phyloP scores from a whole-genome alignment of 495 filamentous ascomycete species.

The Bacidia rubella region DNA sequence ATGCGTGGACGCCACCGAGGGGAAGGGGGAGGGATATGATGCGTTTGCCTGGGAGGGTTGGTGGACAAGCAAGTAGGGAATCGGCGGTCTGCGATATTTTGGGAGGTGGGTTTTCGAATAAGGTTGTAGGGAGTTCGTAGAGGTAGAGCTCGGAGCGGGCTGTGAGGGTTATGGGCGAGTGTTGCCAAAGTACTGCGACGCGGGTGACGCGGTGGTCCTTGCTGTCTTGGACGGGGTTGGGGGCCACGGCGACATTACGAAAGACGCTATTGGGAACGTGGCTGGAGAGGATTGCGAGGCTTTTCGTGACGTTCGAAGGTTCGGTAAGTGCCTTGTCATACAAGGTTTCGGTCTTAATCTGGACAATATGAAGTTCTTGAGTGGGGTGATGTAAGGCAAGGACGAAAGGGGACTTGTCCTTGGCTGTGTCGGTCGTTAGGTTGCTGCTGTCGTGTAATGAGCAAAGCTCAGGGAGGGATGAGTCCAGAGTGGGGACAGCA shows the following conservation, averaged over 20 bases:
- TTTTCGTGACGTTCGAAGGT: not conserved
- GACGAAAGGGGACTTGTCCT: not conserved
- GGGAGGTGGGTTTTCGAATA: not conserved
- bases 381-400: too few species aligned
- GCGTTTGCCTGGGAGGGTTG: conserved; percentile 2
- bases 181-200: conserved; percentile 6
- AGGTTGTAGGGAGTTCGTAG: not conserved
- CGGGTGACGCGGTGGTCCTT: not conserved
- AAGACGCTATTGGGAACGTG: not conserved
- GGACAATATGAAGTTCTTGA: too few species aligned
- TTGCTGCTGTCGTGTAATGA: too few species aligned
- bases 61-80: not conserved
- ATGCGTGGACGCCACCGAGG: conserved; percentile 4
- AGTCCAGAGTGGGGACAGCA: not conserved
- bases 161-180: not conserved
- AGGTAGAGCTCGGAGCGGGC: conserved; percentile 3
- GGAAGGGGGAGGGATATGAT: conserved; percentile 1
- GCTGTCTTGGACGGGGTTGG: not conserved
- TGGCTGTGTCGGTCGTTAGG: not conserved
- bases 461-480: too few species aligned
- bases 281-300: not conserved
- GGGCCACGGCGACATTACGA: conserved; percentile 1
- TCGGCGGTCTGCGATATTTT: too few species aligned
- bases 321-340: not conserved
- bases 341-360: not conserved